A percentile compares a stretch with the other conserved stretches of the same genome.
Conservation (phyloP, 441 rosid species). For the Jatropha podagrica region DNA sequence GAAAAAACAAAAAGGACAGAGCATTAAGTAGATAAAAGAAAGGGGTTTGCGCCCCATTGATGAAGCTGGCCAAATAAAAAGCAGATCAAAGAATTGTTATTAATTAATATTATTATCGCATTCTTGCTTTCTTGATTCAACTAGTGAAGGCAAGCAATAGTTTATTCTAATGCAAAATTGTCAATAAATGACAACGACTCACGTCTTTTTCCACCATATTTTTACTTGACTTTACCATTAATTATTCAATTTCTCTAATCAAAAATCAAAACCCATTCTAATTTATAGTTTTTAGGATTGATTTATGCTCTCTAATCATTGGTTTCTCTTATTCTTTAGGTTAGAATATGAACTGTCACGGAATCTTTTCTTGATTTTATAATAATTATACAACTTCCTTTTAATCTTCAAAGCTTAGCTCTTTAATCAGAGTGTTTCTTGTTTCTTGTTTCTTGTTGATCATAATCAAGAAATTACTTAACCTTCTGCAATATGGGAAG, state of each 20-base stretch:
- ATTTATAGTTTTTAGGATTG: neutral
- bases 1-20: neutral
- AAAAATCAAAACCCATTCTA: neutral
- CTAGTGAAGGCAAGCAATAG: neutral
- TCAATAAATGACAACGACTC: slow-evolving; percentile 1
- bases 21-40: neutral
- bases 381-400: neutral
- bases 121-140: neutral
- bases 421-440: neutral
- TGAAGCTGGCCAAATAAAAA: neutral
- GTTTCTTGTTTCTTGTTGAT: too few relatives aligned
- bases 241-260: neutral
- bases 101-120: neutral
- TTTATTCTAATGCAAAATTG: neutral
- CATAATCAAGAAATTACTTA: too few relatives aligned
- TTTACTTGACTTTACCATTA: neutral
- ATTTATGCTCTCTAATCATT: neutral
- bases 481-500: slow-evolving; percentile 19
- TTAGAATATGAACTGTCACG: slow-evolving; percentile 13
- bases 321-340: neutral
- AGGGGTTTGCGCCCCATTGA: neutral
- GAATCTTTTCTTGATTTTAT: slow-evolving; percentile 28
- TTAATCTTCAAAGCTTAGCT: neutral
- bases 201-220: neutral
- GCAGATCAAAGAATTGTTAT: neutral